These are phyloP conservation scores for Pluteus cervinus DNA, from an alignment of 768 basidiomycete genomes.

Conservation along the genomic window DNA sequence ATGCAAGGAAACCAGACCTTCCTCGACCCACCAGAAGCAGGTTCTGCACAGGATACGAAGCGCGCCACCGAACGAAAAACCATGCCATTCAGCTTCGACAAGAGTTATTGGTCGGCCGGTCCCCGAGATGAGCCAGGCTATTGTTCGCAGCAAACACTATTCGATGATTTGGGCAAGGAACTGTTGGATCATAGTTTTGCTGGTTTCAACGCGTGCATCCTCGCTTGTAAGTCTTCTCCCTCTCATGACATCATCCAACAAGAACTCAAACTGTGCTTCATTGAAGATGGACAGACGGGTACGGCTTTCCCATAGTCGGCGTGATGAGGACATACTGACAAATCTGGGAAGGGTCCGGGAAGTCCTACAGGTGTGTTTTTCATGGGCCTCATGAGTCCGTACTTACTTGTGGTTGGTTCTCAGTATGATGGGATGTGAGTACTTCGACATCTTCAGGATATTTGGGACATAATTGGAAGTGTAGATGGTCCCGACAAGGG, in stretches of 20 bases:
- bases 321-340: slow-evolving; percentile 2
- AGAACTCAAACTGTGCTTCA: slow-evolving; percentile 6
- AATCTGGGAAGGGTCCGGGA: slow-evolving; percentile 75
- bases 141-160: slow-evolving; percentile 92
- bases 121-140: slow-evolving; percentile 84
- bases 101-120: slow-evolving; percentile 96
- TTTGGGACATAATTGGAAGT: slow-evolving; percentile 1
- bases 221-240: slow-evolving; percentile 76
- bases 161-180: slow-evolving; percentile 91
- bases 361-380: slow-evolving; percentile 81
- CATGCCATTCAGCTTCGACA: slow-evolving; percentile 92
- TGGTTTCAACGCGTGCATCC: slow-evolving; percentile 97
- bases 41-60: slow-evolving; percentile 61
- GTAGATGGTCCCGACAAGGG: slow-evolving; percentile 93
- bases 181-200: slow-evolving; percentile 92
- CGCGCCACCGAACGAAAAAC: slow-evolving; percentile 88
- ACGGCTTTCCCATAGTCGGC: slow-evolving; percentile 18
- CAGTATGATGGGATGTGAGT: slow-evolving; percentile 96
- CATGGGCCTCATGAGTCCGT: slow-evolving; percentile 2
- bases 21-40: slow-evolving; percentile 81
- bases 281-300: slow-evolving; percentile 80
- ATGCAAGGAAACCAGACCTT: slow-evolving; percentile 95
- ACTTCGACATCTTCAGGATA: slow-evolving; percentile 5
- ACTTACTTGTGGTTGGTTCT: too few species aligned
- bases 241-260: not conserved